Percentiles rank a stretch among this genome's conserved stretches.
phyloP scores from a whole-genome alignment of 176 grass and related monocot genomes.

The Saccharum officinarum region DNA sequence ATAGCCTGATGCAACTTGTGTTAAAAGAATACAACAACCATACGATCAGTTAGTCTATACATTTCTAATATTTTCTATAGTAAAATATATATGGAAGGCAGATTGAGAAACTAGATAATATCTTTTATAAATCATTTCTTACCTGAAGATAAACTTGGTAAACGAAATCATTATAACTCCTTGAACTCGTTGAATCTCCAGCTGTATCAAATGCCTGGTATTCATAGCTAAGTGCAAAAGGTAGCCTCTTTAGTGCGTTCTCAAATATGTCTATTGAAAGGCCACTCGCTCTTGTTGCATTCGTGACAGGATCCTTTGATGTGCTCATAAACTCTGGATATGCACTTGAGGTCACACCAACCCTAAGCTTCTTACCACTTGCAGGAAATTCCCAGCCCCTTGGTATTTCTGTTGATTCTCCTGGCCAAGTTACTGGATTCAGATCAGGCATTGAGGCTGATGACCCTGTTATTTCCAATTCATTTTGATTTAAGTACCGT shows the following conservation, averaged over 20 bases:
- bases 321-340: slow-evolving; percentile 20
- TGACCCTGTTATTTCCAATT: neutral
- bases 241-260: slow-evolving; percentile 32
- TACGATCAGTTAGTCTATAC: neutral
- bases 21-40: neutral
- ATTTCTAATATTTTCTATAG: neutral
- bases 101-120: neutral
- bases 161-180: slow-evolving; percentile 40
- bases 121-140: neutral
- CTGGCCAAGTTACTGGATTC: slow-evolving; percentile 41
- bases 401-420: slow-evolving; percentile 38
- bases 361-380: slow-evolving; percentile 29
- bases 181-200: neutral
- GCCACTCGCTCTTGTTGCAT: slow-evolving; percentile 16
- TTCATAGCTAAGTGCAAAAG: slow-evolving; percentile 38
- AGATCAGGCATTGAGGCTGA: neutral
- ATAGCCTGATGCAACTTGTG: neutral
- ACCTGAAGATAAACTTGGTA: slow-evolving; percentile 44
- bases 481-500: neutral
- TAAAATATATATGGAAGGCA: neutral
- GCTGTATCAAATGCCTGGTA: slow-evolving; percentile 23
- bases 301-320: slow-evolving; percentile 24
- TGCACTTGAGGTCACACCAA: slow-evolving; percentile 34
- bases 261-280: slow-evolving; percentile 48
- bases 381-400: slow-evolving; percentile 49